Evolutionary conservation across 2,329 filamentous ascomycete species (phyloP).

Genomic region (Aspergillus unguis): DNA sequence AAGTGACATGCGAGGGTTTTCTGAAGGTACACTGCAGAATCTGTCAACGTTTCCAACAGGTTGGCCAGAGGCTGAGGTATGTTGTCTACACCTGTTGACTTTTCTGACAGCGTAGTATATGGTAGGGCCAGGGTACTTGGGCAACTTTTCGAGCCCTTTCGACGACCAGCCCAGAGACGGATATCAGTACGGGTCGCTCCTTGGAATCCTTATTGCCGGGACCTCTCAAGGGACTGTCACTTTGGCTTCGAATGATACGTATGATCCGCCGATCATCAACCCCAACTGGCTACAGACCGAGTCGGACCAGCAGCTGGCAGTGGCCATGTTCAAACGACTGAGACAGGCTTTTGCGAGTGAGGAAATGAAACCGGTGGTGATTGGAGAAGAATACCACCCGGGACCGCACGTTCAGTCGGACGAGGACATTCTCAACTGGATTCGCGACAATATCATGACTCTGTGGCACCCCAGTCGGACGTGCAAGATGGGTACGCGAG

Average conservation of each 20-base stretch:
- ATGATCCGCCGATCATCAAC: conserved; percentile 44
- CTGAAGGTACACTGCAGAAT: neutral
- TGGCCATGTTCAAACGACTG: conserved; percentile 44
- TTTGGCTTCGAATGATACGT: conserved; percentile 26
- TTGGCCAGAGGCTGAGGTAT: conserved; percentile 1
- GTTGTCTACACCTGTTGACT: neutral
- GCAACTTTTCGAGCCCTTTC: conserved; percentile 22
- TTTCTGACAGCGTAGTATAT: conserved; percentile 21
- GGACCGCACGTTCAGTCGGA: conserved; percentile 40
- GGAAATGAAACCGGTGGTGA: conserved; percentile 28
- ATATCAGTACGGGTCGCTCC: conserved; percentile 26
- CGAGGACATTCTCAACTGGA: conserved; percentile 39
- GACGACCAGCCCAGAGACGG: conserved; percentile 20
- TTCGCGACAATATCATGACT: conserved; percentile 28
- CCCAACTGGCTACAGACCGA: conserved; percentile 46
- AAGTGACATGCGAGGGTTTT: neutral
- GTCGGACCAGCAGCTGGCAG: conserved; percentile 43
- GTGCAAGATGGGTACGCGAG: conserved; percentile 28
- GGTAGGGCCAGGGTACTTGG: conserved; percentile 23
- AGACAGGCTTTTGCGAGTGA: conserved; percentile 36
- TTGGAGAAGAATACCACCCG: conserved; percentile 39
- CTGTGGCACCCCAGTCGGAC: conserved; percentile 31
- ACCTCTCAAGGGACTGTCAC: conserved; percentile 47
- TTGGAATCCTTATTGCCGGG: conserved; percentile 29
- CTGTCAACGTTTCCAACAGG: neutral